Percentiles rank a stretch among this genome's conserved stretches.
Conservation (phyloP, 2,329 filamentous ascomycete genomes). For the Fusarium napiforme region DNA sequence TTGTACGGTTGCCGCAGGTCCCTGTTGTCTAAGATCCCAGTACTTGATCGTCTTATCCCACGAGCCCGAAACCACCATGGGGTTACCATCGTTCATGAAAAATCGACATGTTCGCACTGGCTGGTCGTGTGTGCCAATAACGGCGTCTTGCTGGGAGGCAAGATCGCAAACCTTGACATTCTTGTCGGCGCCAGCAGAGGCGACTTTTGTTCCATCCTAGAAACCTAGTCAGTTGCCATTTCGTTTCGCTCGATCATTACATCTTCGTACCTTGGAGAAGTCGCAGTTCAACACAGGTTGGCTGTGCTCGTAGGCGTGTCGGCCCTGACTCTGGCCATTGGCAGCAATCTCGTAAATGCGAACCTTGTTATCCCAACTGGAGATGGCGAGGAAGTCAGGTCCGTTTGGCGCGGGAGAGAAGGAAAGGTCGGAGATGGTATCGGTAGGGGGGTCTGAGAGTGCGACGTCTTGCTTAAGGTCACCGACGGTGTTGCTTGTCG, state of each 20-base stretch:
- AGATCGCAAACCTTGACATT: slow-evolving; percentile 90
- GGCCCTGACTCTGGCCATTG: slow-evolving; percentile 83
- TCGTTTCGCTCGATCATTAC: not conserved
- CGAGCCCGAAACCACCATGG: slow-evolving; percentile 90
- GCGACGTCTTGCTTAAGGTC: slow-evolving; percentile 91
- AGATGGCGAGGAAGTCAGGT: slow-evolving; percentile 83
- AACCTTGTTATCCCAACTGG: slow-evolving; percentile 98
- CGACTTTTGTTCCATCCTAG: slow-evolving; percentile 90
- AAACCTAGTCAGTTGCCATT: slow-evolving; percentile 9
- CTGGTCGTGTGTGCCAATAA: slow-evolving; percentile 86
- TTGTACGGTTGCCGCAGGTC: slow-evolving; percentile 72
- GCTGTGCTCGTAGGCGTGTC: slow-evolving; percentile 86
- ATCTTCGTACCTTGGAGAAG: slow-evolving; percentile 81
- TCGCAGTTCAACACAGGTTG: slow-evolving; percentile 85
- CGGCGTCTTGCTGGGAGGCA: slow-evolving; percentile 70
- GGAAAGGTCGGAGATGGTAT: slow-evolving; percentile 87
- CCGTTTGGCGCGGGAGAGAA: slow-evolving; percentile 74
- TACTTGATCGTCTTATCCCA: slow-evolving; percentile 94
- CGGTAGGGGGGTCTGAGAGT: slow-evolving; percentile 81
- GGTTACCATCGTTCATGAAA: slow-evolving; percentile 76
- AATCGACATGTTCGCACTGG: slow-evolving; percentile 83
- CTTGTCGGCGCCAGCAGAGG: slow-evolving; percentile 91
- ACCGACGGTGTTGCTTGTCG: slow-evolving; percentile 79
- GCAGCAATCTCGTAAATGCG: slow-evolving; percentile 92
- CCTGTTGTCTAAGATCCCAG: slow-evolving; percentile 79